Percentiles rank a stretch among this genome's conserved stretches.
Conservation (phyloP, 441 rosid species). For the Macaranga tanarius region DNA sequence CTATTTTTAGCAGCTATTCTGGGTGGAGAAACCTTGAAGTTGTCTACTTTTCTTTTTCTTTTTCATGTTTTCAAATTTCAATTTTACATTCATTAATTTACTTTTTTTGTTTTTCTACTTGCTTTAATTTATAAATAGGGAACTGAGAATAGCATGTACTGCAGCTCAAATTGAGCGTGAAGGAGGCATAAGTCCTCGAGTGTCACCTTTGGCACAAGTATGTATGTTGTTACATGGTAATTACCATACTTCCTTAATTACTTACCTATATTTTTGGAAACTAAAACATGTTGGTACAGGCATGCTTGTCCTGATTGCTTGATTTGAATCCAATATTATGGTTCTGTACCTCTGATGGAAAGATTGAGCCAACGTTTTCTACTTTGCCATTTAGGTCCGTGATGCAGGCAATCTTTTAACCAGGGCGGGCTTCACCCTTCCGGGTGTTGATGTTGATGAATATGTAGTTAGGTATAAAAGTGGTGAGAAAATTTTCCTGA, state of each 20-base stretch:
- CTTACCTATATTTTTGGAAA: not conserved
- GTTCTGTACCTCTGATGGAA: not conserved
- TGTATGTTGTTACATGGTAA: constrained; percentile 17
- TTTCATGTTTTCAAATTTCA: constrained; percentile 4
- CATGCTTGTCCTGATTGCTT: not conserved
- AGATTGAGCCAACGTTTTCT: not conserved
- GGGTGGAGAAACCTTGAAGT: constrained; percentile 99
- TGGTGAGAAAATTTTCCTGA: constrained; percentile 46
- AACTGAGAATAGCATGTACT: constrained; percentile 97
- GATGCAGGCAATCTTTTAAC: constrained; percentile 97
- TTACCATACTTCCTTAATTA: not conserved
- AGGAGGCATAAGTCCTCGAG: constrained; percentile 95
- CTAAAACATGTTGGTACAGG: not conserved
- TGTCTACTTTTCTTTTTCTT: constrained; percentile 23
- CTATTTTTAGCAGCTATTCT: constrained; percentile 96
- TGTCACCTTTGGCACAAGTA: constrained; percentile 98
- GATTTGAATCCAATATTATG: not conserved
- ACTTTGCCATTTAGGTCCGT: constrained; percentile 54
- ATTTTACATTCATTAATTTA: constrained; percentile 15
- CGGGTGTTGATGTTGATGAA: constrained; percentile 92
- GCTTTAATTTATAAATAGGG: constrained; percentile 44
- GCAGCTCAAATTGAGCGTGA: constrained; percentile 99
- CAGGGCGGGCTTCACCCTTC: constrained; percentile 93
- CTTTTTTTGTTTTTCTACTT: constrained; percentile 16
- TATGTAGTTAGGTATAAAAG: constrained; percentile 79